These are phyloP conservation scores for Rossbeevera mucosa DNA, from an alignment of 768 basidiomycete species.

Conservation along the genomic window DNA sequence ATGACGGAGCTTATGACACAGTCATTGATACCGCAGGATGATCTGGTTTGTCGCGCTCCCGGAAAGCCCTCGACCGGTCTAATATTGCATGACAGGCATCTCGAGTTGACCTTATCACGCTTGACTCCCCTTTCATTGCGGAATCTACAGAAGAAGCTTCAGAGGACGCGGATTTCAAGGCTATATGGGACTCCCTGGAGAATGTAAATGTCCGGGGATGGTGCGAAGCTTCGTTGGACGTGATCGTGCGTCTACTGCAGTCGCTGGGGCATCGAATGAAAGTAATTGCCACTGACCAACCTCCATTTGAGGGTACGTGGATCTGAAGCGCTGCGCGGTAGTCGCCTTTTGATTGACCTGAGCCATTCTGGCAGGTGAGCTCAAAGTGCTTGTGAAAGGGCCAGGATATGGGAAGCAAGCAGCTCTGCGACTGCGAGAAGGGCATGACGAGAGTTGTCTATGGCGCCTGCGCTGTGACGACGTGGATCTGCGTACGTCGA, in stretches of 20 bases:
- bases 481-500: conserved; percentile 35
- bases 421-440: conserved; percentile 53
- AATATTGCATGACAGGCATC: conserved; percentile 28
- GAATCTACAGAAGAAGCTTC: conserved; percentile 34
- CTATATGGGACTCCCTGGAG: conserved; percentile 52
- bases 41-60: conserved; percentile 16
- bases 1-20: background rate
- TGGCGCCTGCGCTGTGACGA: conserved; percentile 64
- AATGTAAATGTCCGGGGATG: conserved; percentile 56
- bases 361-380: conserved; percentile 45
- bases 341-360: background rate
- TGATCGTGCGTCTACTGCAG: conserved; percentile 51
- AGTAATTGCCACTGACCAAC: conserved; percentile 49
- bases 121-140: conserved; percentile 66
- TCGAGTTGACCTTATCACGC: conserved; percentile 58
- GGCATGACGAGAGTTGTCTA: conserved; percentile 66
- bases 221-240: conserved; percentile 56
- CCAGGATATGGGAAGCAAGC: conserved; percentile 26
- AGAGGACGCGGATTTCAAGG: conserved; percentile 45
- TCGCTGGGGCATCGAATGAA: conserved; percentile 41
- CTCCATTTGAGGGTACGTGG: conserved; percentile 57
- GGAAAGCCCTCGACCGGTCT: conserved; percentile 5
- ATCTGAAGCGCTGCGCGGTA: background rate
- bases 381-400: conserved; percentile 51
- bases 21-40: conserved; percentile 13